Conservation (phyloP, 1,284 basidiomycete species). For the Coniophora puteana region DNA sequence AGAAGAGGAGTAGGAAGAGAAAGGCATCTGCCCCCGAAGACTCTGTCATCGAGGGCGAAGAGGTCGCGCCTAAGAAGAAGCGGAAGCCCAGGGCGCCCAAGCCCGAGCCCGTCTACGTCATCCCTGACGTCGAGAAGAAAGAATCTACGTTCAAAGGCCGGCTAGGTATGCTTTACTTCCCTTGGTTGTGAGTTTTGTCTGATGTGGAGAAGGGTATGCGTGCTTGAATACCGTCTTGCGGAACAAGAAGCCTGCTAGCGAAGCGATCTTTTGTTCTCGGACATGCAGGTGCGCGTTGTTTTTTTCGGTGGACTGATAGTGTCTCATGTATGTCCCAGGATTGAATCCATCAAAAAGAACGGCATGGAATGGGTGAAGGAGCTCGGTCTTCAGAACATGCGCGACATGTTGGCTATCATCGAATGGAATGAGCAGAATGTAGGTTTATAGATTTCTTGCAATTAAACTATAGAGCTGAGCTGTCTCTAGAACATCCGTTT, state of each 20-base stretch:
- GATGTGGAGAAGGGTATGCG: conserved; percentile 52
- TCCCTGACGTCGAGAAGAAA: conserved; percentile 62
- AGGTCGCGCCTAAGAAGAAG: conserved; percentile 27
- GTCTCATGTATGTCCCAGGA: conserved; percentile 40
- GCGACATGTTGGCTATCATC: conserved; percentile 71
- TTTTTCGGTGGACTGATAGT: conserved; percentile 2
- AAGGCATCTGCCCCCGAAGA: conserved; percentile 3
- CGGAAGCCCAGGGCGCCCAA: conserved; percentile 41
- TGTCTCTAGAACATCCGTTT: conserved; percentile 59
- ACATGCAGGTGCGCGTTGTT: conserved; percentile 39
- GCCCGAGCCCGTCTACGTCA: conserved; percentile 63
- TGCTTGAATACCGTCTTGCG: conserved; percentile 84
- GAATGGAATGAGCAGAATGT: conserved; percentile 84
- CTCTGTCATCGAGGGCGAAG: conserved; percentile 10
- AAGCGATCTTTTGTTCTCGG: conserved; percentile 72
- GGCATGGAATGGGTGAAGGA: conserved; percentile 80
- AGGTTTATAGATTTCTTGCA: conserved; percentile 12
- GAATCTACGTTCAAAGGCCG: conserved; percentile 70
- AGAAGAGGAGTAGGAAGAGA: conserved; percentile 8
- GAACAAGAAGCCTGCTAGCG: conserved; percentile 56
- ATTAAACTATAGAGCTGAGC: background rate
- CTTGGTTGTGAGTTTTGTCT: background rate
- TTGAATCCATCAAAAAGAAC: conserved; percentile 78
- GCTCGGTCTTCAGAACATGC: conserved; percentile 70
- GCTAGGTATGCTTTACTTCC: conserved; percentile 39